Conservation (phyloP, 1,139 yeast species). For the Arxiozyma slooffiae region DNA sequence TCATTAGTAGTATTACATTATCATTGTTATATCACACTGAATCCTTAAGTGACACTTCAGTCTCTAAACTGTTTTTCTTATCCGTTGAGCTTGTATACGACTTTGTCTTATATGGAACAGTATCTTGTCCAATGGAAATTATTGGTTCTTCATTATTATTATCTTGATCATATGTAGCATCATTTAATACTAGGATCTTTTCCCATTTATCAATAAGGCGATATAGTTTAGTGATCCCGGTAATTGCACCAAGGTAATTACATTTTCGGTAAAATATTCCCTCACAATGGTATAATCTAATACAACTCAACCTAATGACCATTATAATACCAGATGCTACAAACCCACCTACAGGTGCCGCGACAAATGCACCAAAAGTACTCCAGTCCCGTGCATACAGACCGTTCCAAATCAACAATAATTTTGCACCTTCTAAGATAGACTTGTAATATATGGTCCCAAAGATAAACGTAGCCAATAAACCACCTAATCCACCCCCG, state of each 20-base stretch:
- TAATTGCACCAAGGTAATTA: constrained; percentile 8
- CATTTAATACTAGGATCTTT: not conserved
- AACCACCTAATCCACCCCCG: constrained; percentile 74
- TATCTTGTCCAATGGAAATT: not conserved
- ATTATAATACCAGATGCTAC: constrained; percentile 47
- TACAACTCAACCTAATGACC: constrained; percentile 36
- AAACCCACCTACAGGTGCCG: constrained; percentile 78
- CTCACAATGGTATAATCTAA: constrained; percentile 9
- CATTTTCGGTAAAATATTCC: constrained; percentile 7
- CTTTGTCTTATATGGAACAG: not conserved
- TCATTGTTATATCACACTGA: not conserved
- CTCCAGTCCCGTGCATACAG: constrained; percentile 83
- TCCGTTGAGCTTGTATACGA: not conserved
- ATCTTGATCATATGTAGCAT: not conserved
- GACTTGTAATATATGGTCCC: constrained; percentile 68
- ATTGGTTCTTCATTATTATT: not conserved
- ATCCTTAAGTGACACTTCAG: not conserved
- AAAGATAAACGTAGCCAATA: constrained; percentile 68
- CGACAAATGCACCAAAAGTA: constrained; percentile 87
- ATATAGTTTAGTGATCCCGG: constrained; percentile 8
- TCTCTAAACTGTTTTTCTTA: not conserved
- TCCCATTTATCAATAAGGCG: constrained; percentile 1
- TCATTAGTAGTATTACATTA: not conserved
- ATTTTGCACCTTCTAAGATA: constrained; percentile 70
- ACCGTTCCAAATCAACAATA: constrained; percentile 65